Evolutionary conservation across 31 red algal genomes (phyloP), one percentile per base, ranked within the genome.

Genomic region (Asparagopsis taxiformis): DNA sequence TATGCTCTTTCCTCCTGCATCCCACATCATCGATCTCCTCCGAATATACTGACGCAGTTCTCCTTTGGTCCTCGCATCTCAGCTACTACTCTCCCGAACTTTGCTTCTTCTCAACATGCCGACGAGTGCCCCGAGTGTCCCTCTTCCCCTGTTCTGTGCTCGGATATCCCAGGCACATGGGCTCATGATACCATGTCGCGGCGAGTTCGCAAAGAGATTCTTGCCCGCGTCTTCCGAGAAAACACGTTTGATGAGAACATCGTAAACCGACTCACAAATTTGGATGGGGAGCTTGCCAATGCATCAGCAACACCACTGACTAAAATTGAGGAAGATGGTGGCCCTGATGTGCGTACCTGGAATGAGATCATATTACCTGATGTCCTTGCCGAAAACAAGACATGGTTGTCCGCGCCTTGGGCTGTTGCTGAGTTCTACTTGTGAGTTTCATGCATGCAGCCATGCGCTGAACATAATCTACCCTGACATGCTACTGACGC

Each of bases 351-450:
- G 7, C 31, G 23, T 33, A 49, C 34, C 20, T 97, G 93, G 93
- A 88, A 87, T 29, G 39, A 36, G 22, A 34, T 37, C 22, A 77
- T 97, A 58, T 31, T 78, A 53, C 57, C 55, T 1, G 35, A 70
- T 22, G 30, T 63, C 17, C 24, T 89, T 5, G 31, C 33, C n/a
- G 38, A 25, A 21, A 20, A 65, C 3, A 55, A 52, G 25, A 98
- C 90, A n/a, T 98, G 90, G 95, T 65, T 98, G 10, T 82, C 84
- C 3, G 85, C 90, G 2, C 95, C 95, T 10, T 98, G 89, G 89
- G 68, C 51, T 22, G 49, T 93, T 0, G 76, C 86, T 16, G 95
- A 98, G 65, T 98, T 93, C 65, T 98, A 98, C 39, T 91, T 94
- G 72, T 85, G 54, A 63, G 80, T 67, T 24, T n/a, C 34, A 38